Base-by-base conservation (phyloP, 2,329 filamentous ascomycete genomes). In the Chalaropsis ovoidea region DNA sequence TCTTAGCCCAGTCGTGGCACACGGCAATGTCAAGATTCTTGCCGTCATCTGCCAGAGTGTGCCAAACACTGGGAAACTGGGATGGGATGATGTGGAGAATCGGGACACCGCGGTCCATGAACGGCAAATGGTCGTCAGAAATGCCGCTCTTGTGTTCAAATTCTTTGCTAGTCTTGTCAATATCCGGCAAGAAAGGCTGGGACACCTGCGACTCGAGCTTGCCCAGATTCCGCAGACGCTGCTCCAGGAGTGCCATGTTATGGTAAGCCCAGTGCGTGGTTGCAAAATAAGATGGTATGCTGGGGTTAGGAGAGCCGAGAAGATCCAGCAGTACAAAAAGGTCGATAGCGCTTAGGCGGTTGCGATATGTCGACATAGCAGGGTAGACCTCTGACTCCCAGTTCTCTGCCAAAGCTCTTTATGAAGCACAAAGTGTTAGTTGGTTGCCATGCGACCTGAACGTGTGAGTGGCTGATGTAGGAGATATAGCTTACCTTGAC, bases 211-310 rank as follows among this genome's bases (percentile, higher is more conserved):
- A 86, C 72, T 89, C 86, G 68, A 93, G 82, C 42, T 87, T 76
- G 0, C 78, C 78, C 0, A 92, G 77, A 10, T 79, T 76, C 42
- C 91, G 85, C 73, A 96, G 79, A 31, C 91, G 86, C 62, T 78
- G 76, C 76, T 97, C 93, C 17, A 95, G 77, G 1, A 77, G 76
- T 0, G 89, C 87, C 79, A 97, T 83, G 67, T 82, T 81, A 70
- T 83, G 79, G 74, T 97, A 97, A 0, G 92, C 91, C 93, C 93
- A 96, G 73, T 97, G 93, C 0, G 93, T 96, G 0, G 87, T 88
- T 67, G 86, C 81, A 74, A 95, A 96, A 77, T 93, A 96, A 0
- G 90, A 95, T 0, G 90, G 90, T 1, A 99, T 81, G 0, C 71
- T 77, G 0, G 92, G 90, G 52, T 83, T 75, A 11, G 82, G 76